Evolutionary conservation across 805 yeast genomes (phyloP), one percentile per base, ranked within the genome.

Genomic region (Wickerhamiella spandovensis): DNA sequence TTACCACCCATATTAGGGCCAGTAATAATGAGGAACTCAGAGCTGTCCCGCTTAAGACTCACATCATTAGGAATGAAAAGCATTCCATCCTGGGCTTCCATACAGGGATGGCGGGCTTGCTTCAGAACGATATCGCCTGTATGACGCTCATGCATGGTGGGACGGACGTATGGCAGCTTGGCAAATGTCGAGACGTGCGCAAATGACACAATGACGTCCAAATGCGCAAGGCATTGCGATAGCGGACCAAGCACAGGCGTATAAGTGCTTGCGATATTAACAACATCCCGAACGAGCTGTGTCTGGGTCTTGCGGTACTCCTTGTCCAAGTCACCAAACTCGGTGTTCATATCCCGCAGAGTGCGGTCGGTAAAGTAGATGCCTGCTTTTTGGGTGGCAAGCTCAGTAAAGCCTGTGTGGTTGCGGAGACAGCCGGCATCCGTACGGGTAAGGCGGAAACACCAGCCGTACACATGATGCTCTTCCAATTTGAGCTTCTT

Each of bases 341-440:
- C 77, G 37, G 71, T 68, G 13, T 88, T 79, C 35, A 81, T 69
- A n/a, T 73, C 71, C 42, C 76, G 72, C 57, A 92, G 70, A 54
- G 74, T 73, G 43, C 70, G 65, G 1, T 95, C 86, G 9, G 95
- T 87, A 71, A 92, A 92, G 64, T 74, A 87, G 4, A 90, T 90
- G 51, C 99, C 99, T 1, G 96, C 95, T 63, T 92, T 92, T 28
- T 87, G 94, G 0, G 97, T 90, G 48, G 88, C 84, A 43, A 90
- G 70, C 64, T 92, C 97, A 48, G 74, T 74, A 62, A 81, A 89
- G 39, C 76, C 73, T 0, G 69, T 64, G 46, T 71, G 68, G 12
- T 75, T 76, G 58, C 97, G 77, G 52, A 92, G 71, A 20, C 84
- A 81, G 10, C 82, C 72, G 2, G 95, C 89, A 61, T 92, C 97